phyloP scores from a whole-genome alignment of 139 green algal genomes.

The Chlorella vulgaris region DNA sequence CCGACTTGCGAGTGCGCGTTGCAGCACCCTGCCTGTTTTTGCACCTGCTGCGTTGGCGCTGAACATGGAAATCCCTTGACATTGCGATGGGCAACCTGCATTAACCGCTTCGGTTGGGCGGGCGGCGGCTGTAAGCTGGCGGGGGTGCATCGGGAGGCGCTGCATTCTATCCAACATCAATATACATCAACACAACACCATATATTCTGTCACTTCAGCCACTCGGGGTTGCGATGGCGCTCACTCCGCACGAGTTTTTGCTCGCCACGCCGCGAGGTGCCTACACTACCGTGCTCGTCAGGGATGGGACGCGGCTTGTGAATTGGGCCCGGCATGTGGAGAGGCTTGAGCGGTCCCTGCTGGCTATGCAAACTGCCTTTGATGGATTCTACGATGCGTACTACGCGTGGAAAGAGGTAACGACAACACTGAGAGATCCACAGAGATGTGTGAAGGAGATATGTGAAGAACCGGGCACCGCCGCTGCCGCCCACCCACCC shows the following conservation, averaged over 20 bases:
- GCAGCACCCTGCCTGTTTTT: constrained; percentile 77
- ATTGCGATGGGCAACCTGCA: too few relatives aligned
- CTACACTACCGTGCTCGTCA: constrained; percentile 33
- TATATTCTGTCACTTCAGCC: too few relatives aligned
- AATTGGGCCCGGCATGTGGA: constrained; percentile 36
- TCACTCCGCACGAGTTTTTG: constrained; percentile 1
- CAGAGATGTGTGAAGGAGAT: too few relatives aligned
- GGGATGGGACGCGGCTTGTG: neutral
- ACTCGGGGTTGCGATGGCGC: neutral
- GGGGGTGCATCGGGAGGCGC: too few relatives aligned
- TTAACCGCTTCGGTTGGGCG: too few relatives aligned
- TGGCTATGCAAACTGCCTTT: constrained; percentile 1
- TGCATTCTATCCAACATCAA: too few relatives aligned
- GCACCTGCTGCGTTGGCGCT: constrained; percentile 58
- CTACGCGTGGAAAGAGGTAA: constrained; percentile 19
- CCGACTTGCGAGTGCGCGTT: constrained; percentile 78
- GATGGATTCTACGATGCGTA: constrained; percentile 11
- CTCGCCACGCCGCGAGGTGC: neutral
- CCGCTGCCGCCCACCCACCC: too few relatives aligned
- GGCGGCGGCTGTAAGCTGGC: too few relatives aligned
- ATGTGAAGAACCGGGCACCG: too few relatives aligned
- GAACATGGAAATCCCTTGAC: neutral
- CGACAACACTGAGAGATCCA: too few relatives aligned
- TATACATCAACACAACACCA: too few relatives aligned
- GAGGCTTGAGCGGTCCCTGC: constrained; percentile 29